These are phyloP conservation scores for Acaromyces ingoldii DNA, from an alignment of 1,284 basidiomycete genomes.

Conservation along the genomic window DNA sequence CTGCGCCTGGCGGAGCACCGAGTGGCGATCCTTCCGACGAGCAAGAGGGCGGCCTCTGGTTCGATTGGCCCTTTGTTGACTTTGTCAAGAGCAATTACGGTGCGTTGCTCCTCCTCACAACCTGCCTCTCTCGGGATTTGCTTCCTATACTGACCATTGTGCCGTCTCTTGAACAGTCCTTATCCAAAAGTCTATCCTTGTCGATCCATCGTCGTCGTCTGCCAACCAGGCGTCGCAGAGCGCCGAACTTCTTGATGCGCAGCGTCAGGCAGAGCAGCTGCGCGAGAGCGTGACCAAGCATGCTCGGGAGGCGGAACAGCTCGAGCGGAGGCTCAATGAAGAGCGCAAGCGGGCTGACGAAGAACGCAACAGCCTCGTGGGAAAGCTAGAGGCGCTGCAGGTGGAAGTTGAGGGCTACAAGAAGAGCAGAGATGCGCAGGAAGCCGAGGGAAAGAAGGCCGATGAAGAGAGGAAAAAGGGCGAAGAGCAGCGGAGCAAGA, in stretches of 20 bases:
- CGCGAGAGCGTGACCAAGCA: slow-evolving; percentile 27
- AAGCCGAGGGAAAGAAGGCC: too few species aligned
- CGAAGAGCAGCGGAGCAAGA: too few species aligned
- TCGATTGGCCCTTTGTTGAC: slow-evolving; percentile 97
- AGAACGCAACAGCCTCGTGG: too few species aligned
- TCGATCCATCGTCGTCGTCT: slow-evolving; percentile 33
- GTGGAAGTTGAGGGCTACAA: too few species aligned
- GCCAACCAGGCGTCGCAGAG: slow-evolving; percentile 21
- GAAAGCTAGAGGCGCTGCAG: too few species aligned
- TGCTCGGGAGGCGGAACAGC: slow-evolving; percentile 22
- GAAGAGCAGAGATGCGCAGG: too few species aligned
- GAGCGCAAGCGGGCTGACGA: slow-evolving; percentile 15
- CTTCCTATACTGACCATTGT: too few species aligned
- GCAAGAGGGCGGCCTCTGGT: slow-evolving; percentile 84
- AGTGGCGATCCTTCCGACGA: slow-evolving; percentile 52
- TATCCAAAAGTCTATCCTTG: slow-evolving; percentile 38
- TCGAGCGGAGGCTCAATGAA: slow-evolving; percentile 21
- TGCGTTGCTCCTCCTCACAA: too few species aligned
- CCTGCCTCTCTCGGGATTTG: too few species aligned
- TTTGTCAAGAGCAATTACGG: slow-evolving; percentile 96
- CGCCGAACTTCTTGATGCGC: slow-evolving; percentile 44
- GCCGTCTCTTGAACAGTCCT: background rate
- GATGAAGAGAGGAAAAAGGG: too few species aligned
- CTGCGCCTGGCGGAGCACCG: too few species aligned
- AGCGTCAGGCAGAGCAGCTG: slow-evolving; percentile 34